Evolutionary conservation across 2,329 filamentous ascomycete species (phyloP), one percentile per base, ranked within the genome.

Genomic region (Sordariomycetes sp.): DNA sequence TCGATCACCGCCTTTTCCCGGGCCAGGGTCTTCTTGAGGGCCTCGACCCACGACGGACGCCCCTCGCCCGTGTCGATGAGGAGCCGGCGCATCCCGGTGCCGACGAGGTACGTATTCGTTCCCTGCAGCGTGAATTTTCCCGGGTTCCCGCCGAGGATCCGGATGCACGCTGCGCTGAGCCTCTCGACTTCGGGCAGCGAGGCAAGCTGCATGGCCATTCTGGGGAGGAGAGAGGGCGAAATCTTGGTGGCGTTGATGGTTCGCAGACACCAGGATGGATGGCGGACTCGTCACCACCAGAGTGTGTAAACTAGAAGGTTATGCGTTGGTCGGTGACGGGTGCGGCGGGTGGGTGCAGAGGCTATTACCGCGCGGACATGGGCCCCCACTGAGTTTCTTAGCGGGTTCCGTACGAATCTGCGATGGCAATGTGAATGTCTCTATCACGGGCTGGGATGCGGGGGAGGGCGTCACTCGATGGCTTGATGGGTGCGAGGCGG

Each of bases 91-190:
- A 74, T 68, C 3, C 91, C 92, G 7, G 80, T 84, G 59, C 94
- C 94, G 59, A 99, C 66, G 20, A 99, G 79, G 69, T 99, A 99
- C 36, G 94, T 99, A 70, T 99, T 99, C 63, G 94, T 96, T 61
- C 90, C 86, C 70, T 86, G 81, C 12, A 86, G 72, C 4, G 81
- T 79, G 65, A 84, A 85, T 75, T 95, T 96, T 66, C 88, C 83
- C 13, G 94, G 92, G 70, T 99, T 99, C 10, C 88, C 90, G 59
- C 87, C 94, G 20, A 97, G 76, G 60, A 99, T 88, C 58, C 94
- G 82, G 61, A 96, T 86, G 52, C 91, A 87, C 15, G 80, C 75
- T 22, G 87, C 80, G 66, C 88, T 92, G 57, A 97, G 76, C 60
- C 86, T 82, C 70, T 92, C 84, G 55, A 95, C 80, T 60, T 86